A percentile compares a stretch with the other conserved stretches of the same genome.
phyloP scores from a whole-genome alignment of 306 rosid genomes.

The Lathyrus sativus region DNA sequence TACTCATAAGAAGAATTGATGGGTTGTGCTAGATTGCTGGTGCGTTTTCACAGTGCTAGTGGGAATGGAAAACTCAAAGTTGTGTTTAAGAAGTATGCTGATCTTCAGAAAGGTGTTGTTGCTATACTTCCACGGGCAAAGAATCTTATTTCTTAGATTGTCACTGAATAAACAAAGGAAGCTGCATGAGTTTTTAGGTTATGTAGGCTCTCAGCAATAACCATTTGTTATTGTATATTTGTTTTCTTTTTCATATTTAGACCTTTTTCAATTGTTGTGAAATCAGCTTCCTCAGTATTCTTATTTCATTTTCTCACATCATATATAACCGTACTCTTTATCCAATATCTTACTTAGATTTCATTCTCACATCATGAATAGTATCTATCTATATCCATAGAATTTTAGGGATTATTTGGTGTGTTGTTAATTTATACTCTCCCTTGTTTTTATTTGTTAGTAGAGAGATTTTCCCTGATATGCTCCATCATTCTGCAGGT shows the following conservation, averaged over 20 bases:
- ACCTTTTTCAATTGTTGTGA: neutral
- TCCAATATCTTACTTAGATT: no score
- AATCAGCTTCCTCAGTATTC: neutral
- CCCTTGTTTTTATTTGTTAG: no score
- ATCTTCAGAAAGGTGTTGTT: slow-evolving; percentile 56
- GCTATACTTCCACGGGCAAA: slow-evolving; percentile 70
- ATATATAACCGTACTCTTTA: no score
- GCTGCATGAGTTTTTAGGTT: neutral
- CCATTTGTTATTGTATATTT: slow-evolving; percentile 35
- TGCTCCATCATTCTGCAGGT: no score
- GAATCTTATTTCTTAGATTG: slow-evolving; percentile 38
- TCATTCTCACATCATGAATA: no score
- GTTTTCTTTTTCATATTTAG: neutral
- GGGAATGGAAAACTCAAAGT: slow-evolving; percentile 59
- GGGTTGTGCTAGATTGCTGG: slow-evolving; percentile 70
- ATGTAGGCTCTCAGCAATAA: slow-evolving; percentile 29
- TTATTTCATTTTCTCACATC: neutral
- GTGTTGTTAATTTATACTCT: no score
- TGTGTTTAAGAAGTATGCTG: slow-evolving; percentile 59
- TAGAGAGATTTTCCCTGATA: no score
- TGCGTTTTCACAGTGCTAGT: slow-evolving; percentile 49
- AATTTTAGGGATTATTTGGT: no score
- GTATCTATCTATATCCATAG: no score
- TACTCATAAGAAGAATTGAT: slow-evolving; percentile 64
- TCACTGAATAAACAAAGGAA: neutral